Percentiles rank a stretch among this genome's conserved stretches.
Evolutionary conservation across 805 yeast genomes (phyloP).

Genomic region (Isabelozyma heimii): DNA sequence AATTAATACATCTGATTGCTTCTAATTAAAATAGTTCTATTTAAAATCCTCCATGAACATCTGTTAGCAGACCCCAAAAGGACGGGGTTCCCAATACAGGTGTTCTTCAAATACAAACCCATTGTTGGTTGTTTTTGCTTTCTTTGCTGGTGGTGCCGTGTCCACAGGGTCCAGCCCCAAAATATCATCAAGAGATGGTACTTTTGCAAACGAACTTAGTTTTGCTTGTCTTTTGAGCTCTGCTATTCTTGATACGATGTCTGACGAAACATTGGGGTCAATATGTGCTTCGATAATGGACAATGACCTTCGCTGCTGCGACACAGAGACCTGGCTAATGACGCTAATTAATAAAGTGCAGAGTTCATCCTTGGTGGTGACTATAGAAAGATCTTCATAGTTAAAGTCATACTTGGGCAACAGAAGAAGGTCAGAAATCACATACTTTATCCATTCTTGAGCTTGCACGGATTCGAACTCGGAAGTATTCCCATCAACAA

Average conservation of each 20-base stretch:
- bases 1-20: too few relatives aligned
- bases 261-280: background rate
- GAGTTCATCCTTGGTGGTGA: background rate
- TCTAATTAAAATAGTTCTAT: too few relatives aligned
- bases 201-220: slow-evolving; percentile 10
- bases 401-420: background rate
- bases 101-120: slow-evolving; percentile 26
- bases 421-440: slow-evolving; percentile 12
- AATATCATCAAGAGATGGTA: slow-evolving; percentile 24
- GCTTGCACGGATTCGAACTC: slow-evolving; percentile 12
- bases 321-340: background rate
- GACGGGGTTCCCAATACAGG: slow-evolving; percentile 49
- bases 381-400: background rate
- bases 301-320: background rate
- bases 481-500: background rate
- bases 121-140: slow-evolving; percentile 7
- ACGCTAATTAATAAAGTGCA: background rate
- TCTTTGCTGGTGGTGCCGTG: slow-evolving; percentile 9
- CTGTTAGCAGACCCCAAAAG: slow-evolving; percentile 43
- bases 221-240: slow-evolving; percentile 1
- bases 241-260: background rate
- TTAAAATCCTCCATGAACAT: background rate
- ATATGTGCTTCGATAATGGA: background rate
- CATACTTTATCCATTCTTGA: slow-evolving; percentile 14
- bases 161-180: slow-evolving; percentile 11